Base-by-base conservation (phyloP, 495 filamentous ascomycete genomes). In the Neurospora sublineolata region DNA sequence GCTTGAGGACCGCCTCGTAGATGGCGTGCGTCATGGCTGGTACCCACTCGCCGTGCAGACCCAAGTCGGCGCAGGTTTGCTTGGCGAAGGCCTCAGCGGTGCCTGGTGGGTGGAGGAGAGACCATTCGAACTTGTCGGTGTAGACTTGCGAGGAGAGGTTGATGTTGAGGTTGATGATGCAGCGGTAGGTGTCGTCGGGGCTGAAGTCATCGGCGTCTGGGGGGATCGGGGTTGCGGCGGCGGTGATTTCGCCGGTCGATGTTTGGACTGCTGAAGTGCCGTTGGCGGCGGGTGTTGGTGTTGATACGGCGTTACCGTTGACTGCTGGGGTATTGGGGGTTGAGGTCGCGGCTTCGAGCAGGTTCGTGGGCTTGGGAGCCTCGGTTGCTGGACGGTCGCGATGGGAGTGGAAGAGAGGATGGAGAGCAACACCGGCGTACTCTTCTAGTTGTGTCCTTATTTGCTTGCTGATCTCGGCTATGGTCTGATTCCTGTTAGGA, bases 61-160 rank as follows among this genome's bases (percentile, higher is more conserved):
- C 94, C 5, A 98, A 81, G 78, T 99, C 95, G 12, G 94, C 91
- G 79, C 94, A 97, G 0, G 95, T 97, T 71, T 92, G 86, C 75
- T 92, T 92, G 64, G 95, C 96, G 80, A 98, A 98, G 44, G 89
- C 87, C 80, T 99, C 95, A 11, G 95, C 93, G 70, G 95, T 91
- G 16, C 96, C 94, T 1, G 92, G 90, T 4, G 94, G 93, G 77
- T 97, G 93, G 10, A 97, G 87, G 5, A 99, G 84, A 20, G 95
- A 97, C 95, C 95, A 99, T 79, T 99, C 95, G 75, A 99, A 98
- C 79, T 92, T 97, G 85, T 99, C 95, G 5, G 92, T 94, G 80
- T 97, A 98, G 20, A 98, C 89, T 71, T 91, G 89, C 73, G 97
- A 97, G 68, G 92, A 90, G 27, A 98, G 87, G 75, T 97, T 97